These are phyloP conservation scores for Moricandia arvensis DNA, from an alignment of 345 rosid species.

Conservation along the genomic window DNA sequence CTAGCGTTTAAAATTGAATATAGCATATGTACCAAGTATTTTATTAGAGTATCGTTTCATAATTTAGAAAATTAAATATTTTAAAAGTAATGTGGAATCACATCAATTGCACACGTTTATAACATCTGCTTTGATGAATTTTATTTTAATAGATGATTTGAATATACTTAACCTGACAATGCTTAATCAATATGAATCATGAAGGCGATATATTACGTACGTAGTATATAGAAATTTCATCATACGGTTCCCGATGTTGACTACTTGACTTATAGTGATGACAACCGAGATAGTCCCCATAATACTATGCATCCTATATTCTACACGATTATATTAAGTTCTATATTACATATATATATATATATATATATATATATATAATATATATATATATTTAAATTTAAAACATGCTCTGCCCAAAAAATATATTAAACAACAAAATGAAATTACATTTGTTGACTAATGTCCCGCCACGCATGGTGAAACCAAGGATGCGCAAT, in stretches of 20 bases:
- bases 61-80: too few species aligned
- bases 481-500: constrained; percentile 4
- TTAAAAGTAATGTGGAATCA: neutral
- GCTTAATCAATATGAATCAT: neutral
- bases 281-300: neutral
- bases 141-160: neutral
- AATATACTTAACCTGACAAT: neutral
- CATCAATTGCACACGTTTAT: neutral
- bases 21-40: neutral
- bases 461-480: neutral
- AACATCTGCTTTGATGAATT: neutral
- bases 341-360: too few species aligned
- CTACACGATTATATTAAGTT: neutral
- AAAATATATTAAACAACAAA: neutral
- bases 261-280: neutral
- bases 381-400: too few species aligned
- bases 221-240: neutral
- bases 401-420: too few species aligned
- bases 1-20: neutral
- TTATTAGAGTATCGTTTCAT: neutral
- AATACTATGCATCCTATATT: neutral
- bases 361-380: too few species aligned
- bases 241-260: neutral
- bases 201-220: neutral
- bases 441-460: neutral